These are phyloP conservation scores for Brachypodium distachyon DNA, from an alignment of 202 grass and related monocot genomes.

Conservation along the genomic window DNA sequence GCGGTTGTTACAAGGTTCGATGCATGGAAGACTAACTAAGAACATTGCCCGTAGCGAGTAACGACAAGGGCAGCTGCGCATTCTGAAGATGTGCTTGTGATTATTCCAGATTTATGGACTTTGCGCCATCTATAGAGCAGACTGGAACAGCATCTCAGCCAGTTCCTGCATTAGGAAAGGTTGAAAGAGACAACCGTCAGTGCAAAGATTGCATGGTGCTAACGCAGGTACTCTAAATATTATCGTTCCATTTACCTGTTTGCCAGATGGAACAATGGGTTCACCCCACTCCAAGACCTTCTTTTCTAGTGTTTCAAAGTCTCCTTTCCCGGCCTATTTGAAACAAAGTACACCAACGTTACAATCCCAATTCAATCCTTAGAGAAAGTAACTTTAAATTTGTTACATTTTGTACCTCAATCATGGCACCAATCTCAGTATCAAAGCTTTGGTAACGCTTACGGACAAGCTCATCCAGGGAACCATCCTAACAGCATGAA, in stretches of 20 bases:
- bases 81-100: neutral
- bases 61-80: neutral
- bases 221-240: neutral
- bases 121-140: conserved; percentile 45
- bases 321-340: conserved; percentile 60
- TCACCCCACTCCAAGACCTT: conserved; percentile 88
- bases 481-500: conserved; percentile 61
- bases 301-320: conserved; percentile 87
- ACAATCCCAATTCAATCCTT: neutral
- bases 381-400: neutral
- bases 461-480: conserved; percentile 64
- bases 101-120: conserved; percentile 20
- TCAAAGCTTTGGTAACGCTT: conserved; percentile 98
- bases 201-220: neutral
- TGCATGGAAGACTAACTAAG: conserved; percentile 7
- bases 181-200: neutral
- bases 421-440: conserved; percentile 55
- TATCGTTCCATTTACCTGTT: conserved; percentile 47
- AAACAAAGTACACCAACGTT: conserved; percentile 8
- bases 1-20: conserved; percentile 18
- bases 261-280: conserved; percentile 72
- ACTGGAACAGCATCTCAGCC: conserved; percentile 88
- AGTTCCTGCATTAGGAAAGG: conserved; percentile 51
- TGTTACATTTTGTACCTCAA: conserved; percentile 47
- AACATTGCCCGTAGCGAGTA: neutral